Base-by-base conservation (phyloP, 2,329 filamentous ascomycete genomes). In the Colletotrichum cordylinicola region DNA sequence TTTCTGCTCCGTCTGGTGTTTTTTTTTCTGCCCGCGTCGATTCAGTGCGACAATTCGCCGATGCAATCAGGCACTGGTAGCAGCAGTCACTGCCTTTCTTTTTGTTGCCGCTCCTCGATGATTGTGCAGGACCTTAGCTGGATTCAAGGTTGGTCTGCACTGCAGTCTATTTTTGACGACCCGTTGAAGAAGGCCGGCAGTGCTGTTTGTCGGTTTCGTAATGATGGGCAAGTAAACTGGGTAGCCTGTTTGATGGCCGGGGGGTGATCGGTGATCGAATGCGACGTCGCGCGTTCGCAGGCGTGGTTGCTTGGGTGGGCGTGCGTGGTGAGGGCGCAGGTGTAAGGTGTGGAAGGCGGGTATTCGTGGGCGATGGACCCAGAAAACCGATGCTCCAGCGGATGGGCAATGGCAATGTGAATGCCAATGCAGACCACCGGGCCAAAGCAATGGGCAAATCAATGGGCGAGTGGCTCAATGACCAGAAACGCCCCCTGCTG, bases 261-360 rank as follows among this genome's bases (percentile, higher is more conserved):
- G 39, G 68, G 39, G n/a, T 72, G 62, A 64, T 75, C 24, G 56
- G 56, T 72, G 73, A 67, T 62, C 69, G 73, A 62, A 75, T 72
- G 39, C 72, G 31, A 72, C 72, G 72, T 72, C 73, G 73, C 58
- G 62, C n/a, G 62, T 37, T 61, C 62, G 18, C 60, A 27, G n/a
- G 33, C 21, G 55, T 58, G 21, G 55, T 58, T 58, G 55, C 21
- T 29, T 31, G 27, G n/a, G 58, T 48, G 18, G 27, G 43, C 21
- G 39, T 18, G 65, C 39, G 65, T 18, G 43, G 66, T 24, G 24
- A 24, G 4, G 24, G 24, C 24, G 24, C 24, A 24, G 24, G 24
- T 24, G 24, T 24, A 24, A 24, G 24, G 24, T 35, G 58, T 35
- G 58, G 31, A 8, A 31, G 66, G 24, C 24, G 24, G 24, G 39